Evolutionary conservation across 2,329 filamentous ascomycete genomes (phyloP), one percentile per base, ranked within the genome.

Genomic region (Ophiobolus disseminans): DNA sequence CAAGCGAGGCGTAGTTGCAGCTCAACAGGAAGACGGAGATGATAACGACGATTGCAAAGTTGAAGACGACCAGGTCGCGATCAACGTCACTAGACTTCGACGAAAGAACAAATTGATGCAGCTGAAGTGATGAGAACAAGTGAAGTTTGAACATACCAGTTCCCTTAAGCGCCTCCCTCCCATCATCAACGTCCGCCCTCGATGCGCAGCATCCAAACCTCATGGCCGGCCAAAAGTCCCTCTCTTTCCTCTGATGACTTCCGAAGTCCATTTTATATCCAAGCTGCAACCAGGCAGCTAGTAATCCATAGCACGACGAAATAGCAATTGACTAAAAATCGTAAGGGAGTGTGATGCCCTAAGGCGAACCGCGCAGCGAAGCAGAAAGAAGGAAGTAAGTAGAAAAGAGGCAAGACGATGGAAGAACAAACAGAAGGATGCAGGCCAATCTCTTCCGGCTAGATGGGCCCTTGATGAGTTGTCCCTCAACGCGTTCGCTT

Each of bases 151-250:
- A 70, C 70, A 45, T 68, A 72, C 69, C 63, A 56, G 51, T 53
- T 34, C 45, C 57, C 38, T 52, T 55, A 25, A 61, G 50, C 23
- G 39, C 50, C 13, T 49, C 47, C 20, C 55, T 57, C 5, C 56
- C 59, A 40, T 69, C 60, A n/a, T 65, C 59, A 3, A 61, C 41
- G 35, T 66, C 62, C 28, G 65, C 63, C 42, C 57, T 61, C 39
- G 69, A 68, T 63, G 66, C 69, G 66, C 70, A 73, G 67, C 70
- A 73, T 58, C 69, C 66, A 48, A 70, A 62, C n/a, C 60, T 57
- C 42, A 72, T 70, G 58, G 62, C 69, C 65, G 69, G 60, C 70
- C 70, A 73, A 50, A 64, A 47, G 48, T 52, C 55, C 44, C 35
- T 57, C 47, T 52, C 56, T 39, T 53, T 47, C 37, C 42, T 47